These are phyloP conservation scores for Neofusicoccum ribis DNA, from an alignment of 2,329 filamentous ascomycete species.

Conservation along the genomic window DNA sequence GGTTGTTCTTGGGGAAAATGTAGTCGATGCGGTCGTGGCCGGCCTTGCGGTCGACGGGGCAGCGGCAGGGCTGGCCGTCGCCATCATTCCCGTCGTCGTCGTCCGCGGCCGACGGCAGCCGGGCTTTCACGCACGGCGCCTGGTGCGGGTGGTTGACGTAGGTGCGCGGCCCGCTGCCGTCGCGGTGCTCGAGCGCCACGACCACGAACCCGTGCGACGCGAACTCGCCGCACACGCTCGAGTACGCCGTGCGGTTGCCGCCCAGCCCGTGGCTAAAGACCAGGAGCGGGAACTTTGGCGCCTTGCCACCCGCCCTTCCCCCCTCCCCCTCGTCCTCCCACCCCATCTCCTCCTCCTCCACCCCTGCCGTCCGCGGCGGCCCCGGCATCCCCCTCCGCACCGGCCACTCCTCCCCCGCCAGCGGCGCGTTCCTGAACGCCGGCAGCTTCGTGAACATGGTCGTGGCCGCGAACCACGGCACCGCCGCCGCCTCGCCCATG, in stretches of 20 bases:
- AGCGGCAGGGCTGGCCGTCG: constrained; percentile 19
- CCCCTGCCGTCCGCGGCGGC: constrained; percentile 30
- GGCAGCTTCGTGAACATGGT: constrained; percentile 66
- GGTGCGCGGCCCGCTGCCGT: constrained; percentile 63
- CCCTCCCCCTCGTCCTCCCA: constrained; percentile 25
- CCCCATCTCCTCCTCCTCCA: constrained; percentile 28
- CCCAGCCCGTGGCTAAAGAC: constrained; percentile 68
- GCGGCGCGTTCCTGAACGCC: constrained; percentile 61
- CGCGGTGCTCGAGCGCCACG: constrained; percentile 64
- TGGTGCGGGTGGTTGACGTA: constrained; percentile 58
- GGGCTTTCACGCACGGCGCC: constrained; percentile 22
- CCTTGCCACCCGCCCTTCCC: too few relatives aligned
- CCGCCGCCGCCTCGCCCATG: constrained; percentile 47
- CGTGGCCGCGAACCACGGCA: constrained; percentile 57
- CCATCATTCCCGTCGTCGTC: background rate
- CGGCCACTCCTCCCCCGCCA: constrained; percentile 43
- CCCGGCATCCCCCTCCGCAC: constrained; percentile 19
- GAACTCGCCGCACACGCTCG: constrained; percentile 64
- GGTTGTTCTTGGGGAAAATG: constrained; percentile 59
- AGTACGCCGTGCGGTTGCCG: constrained; percentile 63
- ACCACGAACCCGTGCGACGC: constrained; percentile 67
- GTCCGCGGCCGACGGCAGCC: background rate
- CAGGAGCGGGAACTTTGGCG: constrained; percentile 60
- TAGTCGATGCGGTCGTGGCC: constrained; percentile 58
- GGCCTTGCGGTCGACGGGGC: constrained; percentile 38